A percentile compares a stretch with the other conserved stretches of the same genome.
These are phyloP conservation scores for Eucalyptus melliodora DNA, from an alignment of 345 rosid species.

Conservation along the genomic window DNA sequence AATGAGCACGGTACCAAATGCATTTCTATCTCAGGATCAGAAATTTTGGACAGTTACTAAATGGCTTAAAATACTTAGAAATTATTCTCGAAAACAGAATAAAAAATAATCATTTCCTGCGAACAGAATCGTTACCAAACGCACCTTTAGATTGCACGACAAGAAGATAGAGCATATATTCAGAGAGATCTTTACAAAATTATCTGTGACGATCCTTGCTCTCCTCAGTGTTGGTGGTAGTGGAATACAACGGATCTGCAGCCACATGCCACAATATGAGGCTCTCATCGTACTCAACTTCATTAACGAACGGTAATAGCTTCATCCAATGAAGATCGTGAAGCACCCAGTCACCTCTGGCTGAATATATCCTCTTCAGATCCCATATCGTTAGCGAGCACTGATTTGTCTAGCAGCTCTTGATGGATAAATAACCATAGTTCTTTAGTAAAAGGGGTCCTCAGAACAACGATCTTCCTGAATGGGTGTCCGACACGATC, in stretches of 20 bases:
- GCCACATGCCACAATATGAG: constrained; percentile 47
- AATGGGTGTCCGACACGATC: neutral
- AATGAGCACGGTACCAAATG: rapidly evolving
- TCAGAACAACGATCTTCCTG: neutral
- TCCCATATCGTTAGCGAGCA: constrained; percentile 16
- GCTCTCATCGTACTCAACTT: constrained; percentile 34
- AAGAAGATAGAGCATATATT: neutral
- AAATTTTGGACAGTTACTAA: no score
- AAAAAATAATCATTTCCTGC: no score
- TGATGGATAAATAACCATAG: constrained; percentile 37
- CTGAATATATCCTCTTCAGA: constrained; percentile 28
- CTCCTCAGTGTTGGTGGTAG: neutral
- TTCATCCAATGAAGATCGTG: neutral
- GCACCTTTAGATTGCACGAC: no score
- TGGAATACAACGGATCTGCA: constrained; percentile 18
- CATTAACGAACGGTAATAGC: constrained; percentile 14
- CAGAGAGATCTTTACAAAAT: neutral
- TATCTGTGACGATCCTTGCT: neutral
- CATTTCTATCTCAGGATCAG: no score
- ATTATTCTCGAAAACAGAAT: no score
- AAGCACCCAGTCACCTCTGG: constrained; percentile 53
- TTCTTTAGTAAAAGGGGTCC: constrained; percentile 19
- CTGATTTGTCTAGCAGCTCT: constrained; percentile 27
- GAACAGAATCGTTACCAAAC: no score
- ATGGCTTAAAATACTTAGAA: no score